Conservation (phyloP, 2,329 filamentous ascomycete species). For the Fonsecaea erecta region DNA sequence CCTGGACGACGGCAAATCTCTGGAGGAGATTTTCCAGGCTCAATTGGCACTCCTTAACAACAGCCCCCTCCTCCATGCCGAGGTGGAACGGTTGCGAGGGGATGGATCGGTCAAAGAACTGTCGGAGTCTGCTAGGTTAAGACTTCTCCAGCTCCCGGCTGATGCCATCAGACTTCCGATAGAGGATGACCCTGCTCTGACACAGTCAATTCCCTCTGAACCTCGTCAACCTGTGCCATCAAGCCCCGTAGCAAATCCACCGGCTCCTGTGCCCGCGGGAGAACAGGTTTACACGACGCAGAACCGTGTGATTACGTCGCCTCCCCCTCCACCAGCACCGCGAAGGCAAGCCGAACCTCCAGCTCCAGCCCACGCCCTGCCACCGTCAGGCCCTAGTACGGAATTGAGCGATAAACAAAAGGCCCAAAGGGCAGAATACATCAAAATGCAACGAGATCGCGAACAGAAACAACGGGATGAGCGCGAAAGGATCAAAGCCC, state of each 20-base stretch:
- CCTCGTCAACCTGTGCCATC: background rate
- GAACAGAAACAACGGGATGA: conserved; percentile 71
- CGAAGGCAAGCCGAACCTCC: background rate
- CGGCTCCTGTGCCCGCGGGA: background rate
- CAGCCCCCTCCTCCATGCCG: too few relatives aligned
- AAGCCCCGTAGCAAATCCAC: background rate
- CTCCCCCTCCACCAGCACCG: background rate
- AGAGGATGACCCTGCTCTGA: background rate
- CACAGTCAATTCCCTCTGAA: background rate
- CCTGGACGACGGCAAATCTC: too few relatives aligned
- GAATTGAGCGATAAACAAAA: conserved; percentile 25
- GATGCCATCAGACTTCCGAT: too few relatives aligned
- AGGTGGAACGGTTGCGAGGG: too few relatives aligned
- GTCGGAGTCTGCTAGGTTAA: too few relatives aligned
- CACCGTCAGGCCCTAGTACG: background rate
- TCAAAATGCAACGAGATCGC: conserved; percentile 59
- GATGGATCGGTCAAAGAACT: too few relatives aligned
- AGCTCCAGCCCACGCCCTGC: conserved; percentile 13
- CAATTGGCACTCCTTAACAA: too few relatives aligned
- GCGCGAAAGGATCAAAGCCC: conserved; percentile 70
- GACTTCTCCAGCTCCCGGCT: too few relatives aligned
- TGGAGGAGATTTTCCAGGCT: too few relatives aligned
- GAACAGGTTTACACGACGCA: conserved; percentile 5
- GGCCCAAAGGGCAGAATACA: conserved; percentile 35
- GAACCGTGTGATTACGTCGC: background rate